Conservation (phyloP, 768 basidiomycete genomes). For the Serpula lacrymans region DNA sequence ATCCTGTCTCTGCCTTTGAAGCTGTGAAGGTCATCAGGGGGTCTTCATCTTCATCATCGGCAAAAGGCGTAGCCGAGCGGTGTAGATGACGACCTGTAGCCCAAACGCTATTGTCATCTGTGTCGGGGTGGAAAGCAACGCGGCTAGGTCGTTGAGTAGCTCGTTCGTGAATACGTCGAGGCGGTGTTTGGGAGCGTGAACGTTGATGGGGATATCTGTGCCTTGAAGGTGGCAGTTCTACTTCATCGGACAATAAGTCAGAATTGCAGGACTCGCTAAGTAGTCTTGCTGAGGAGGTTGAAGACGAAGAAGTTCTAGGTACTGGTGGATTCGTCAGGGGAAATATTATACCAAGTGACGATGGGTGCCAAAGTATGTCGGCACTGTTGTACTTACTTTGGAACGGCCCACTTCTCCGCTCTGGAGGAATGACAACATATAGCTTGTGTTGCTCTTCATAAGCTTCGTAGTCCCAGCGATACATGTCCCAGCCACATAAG, state of each 20-base stretch:
- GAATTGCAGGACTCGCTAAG: background rate
- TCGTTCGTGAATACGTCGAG: background rate
- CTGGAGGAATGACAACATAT: background rate
- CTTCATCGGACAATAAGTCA: background rate
- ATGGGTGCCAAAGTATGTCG: background rate
- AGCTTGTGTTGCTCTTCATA: background rate
- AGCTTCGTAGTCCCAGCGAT: constrained; percentile 3
- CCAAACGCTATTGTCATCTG: constrained; percentile 13
- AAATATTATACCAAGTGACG: background rate
- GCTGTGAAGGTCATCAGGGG: too few relatives aligned
- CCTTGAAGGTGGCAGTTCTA: background rate
- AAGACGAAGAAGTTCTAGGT: constrained; percentile 1
- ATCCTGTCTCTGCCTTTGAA: too few relatives aligned
- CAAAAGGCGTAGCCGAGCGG: background rate
- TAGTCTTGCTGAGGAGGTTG: constrained; percentile 1
- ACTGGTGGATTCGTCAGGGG: background rate
- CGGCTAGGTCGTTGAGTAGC: background rate
- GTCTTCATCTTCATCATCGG: background rate
- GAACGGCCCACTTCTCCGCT: constrained; percentile 4
- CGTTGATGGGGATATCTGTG: background rate
- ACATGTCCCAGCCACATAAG: background rate
- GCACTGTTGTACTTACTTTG: constrained; percentile 2
- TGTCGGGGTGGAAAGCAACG: constrained; percentile 13
- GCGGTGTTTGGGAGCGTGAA: background rate
- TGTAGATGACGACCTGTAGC: constrained; percentile 2